phyloP scores from a whole-genome alignment of 108 stramenopile species.

The Nitzschia palea region DNA sequence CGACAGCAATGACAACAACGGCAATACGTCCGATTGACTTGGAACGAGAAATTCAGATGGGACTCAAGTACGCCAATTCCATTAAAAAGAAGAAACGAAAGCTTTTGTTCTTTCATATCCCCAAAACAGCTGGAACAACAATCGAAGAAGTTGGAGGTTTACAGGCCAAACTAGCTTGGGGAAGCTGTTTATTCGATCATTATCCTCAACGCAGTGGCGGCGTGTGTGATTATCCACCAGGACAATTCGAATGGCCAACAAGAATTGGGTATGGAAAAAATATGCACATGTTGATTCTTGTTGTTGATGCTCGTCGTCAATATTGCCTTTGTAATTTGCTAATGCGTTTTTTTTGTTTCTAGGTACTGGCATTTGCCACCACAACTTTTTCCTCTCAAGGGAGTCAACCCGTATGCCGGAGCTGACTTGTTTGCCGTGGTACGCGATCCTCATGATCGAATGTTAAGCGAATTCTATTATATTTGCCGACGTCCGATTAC shows the following conservation, averaged over 20 bases:
- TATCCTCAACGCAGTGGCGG: constrained; percentile 25
- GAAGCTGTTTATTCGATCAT: constrained; percentile 37
- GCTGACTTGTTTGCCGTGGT: constrained; percentile 43
- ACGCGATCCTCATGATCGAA: constrained; percentile 33
- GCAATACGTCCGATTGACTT: too few relatives aligned
- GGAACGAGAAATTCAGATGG: constrained; percentile 6
- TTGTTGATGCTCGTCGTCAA: too few relatives aligned
- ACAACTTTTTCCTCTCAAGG: constrained; percentile 29
- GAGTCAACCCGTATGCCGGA: constrained; percentile 31
- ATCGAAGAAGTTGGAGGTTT: constrained; percentile 36
- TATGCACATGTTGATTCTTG: too few relatives aligned
- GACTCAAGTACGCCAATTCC: constrained; percentile 20
- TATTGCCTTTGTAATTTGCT: too few relatives aligned
- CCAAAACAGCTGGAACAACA: constrained; percentile 41
- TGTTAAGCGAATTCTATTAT: constrained; percentile 48
- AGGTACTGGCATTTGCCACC: constrained; percentile 43
- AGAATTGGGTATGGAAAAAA: constrained; percentile 25
- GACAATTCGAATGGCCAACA: constrained; percentile 35
- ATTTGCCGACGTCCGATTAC: constrained; percentile 18
- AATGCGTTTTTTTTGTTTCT: too few relatives aligned
- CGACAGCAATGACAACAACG: too few relatives aligned
- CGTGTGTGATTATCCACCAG: constrained; percentile 21
- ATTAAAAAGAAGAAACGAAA: constrained; percentile 15
- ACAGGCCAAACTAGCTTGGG: constrained; percentile 26
- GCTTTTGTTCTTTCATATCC: constrained; percentile 43